These are phyloP conservation scores for Trichoderma reesei DNA, from an alignment of 495 filamentous ascomycete genomes.

Conservation along the genomic window DNA sequence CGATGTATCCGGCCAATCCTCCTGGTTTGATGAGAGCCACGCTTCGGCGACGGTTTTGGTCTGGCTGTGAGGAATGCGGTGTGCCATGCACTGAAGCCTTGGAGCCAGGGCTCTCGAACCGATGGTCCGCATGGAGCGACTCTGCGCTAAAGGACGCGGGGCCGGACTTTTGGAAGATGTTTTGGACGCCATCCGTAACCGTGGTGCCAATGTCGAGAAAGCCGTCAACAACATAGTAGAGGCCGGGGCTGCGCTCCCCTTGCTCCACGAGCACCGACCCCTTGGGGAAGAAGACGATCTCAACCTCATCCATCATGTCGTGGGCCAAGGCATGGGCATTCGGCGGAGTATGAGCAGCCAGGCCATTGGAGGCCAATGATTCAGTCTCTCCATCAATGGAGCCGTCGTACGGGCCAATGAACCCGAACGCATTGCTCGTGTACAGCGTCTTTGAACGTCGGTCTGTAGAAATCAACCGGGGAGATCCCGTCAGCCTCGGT, in stretches of 20 bases:
- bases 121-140: conserved; percentile 25
- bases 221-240: conserved; percentile 97
- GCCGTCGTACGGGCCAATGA: conserved; percentile 82
- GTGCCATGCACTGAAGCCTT: conserved; percentile 24
- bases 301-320: conserved; percentile 84
- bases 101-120: conserved; percentile 19
- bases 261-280: conserved; percentile 95
- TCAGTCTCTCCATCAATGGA: conserved; percentile 78
- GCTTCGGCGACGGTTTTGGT: conserved; percentile 39
- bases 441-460: conserved; percentile 77
- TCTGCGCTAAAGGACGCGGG: conserved; percentile 27
- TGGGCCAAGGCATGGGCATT: conserved; percentile 46
- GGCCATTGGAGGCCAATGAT: conserved; percentile 58
- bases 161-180: conserved; percentile 23
- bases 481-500: conserved; percentile 73
- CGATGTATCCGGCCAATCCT: conserved; percentile 87
- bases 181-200: not conserved
- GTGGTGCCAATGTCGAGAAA: conserved; percentile 88
- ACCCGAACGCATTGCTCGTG: conserved; percentile 78
- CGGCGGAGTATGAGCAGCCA: conserved; percentile 30
- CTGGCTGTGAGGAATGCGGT: conserved; percentile 12
- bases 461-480: conserved; percentile 77
- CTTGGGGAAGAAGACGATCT: conserved; percentile 95
- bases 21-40: conserved; percentile 92
- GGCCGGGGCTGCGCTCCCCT: conserved; percentile 85